Evolutionary conservation across 352 stramenopile species (phyloP), one percentile per base, ranked within the genome.

Genomic region (Globisporangium paddicum): DNA sequence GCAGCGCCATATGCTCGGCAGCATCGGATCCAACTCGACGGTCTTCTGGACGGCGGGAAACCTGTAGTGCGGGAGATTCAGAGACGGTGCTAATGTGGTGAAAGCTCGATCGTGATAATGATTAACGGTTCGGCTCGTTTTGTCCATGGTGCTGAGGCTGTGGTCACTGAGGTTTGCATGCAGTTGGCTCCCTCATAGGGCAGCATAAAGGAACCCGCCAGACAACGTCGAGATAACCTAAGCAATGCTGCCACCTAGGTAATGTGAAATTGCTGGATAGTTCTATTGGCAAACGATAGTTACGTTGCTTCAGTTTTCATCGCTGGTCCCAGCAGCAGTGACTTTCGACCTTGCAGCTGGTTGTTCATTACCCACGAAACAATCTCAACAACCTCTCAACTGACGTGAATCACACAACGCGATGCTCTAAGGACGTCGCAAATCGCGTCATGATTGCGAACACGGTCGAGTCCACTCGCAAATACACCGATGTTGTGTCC

Each of bases 1-100:
- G 40, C 87, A 90, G 60, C 79, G 86, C n/a, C 86, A 95, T 44
- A 66, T 95, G 52, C 37, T 95, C 55, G 83, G 66, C 18, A 91
- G 71, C 51, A 74, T 80, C 11, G 83, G 85, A 8, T 71, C 69
- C 13, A 95, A 92, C 59, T 90, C 86, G 45, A 82, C 75, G 25
- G 79, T 90, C 32, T 71, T 93, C 41, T 93, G 83, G 83, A 88
- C 80, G n/a, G 60, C 73, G 25, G 50, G 51, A 2, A 50, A 23
- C 23, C 21, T 68, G 13, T 68, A 58, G 38, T 40, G 8, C 34
- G n/a, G 28, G 37, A 34, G 6, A 2, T 50, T 16, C 23, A 50
- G 23, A n/a, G 37, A 42, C 16, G 37, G 19, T 42, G 3, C 37
- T 42, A 8, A 4, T 19, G 37, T 16, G 18, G 18, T 42, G 13